Conservation (phyloP, 2,329 filamentous ascomycete species). For the Tolypocladium tropicale region DNA sequence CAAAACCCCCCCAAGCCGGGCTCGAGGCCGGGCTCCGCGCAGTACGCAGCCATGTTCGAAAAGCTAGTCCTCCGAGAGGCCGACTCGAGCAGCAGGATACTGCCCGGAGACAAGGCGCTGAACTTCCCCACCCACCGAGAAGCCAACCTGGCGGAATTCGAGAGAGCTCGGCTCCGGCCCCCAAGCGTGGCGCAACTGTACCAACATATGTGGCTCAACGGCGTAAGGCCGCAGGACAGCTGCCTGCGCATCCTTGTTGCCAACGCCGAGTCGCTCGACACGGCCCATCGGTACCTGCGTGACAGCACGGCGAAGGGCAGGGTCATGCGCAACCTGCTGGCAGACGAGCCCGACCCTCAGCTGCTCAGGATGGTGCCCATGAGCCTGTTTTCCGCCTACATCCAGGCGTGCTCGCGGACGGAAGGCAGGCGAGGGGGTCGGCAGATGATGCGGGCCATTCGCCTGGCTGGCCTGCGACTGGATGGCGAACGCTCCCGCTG, state of each 20-base stretch:
- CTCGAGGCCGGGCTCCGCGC: constrained; percentile 24
- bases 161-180: constrained; percentile 50
- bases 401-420: constrained; percentile 21
- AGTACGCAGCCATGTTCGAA: constrained; percentile 51
- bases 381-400: constrained; percentile 38
- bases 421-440: constrained; percentile 10
- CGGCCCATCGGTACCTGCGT: constrained; percentile 38
- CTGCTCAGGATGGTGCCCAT: constrained; percentile 14
- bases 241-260: constrained; percentile 47
- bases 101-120: constrained; percentile 52
- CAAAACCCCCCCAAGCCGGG: constrained; percentile 23
- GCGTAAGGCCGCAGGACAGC: constrained; percentile 35
- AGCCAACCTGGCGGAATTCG: constrained; percentile 52
- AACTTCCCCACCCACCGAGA: constrained; percentile 25
- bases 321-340: constrained; percentile 9
- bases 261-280: constrained; percentile 35
- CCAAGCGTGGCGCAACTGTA: constrained; percentile 51
- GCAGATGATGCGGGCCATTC: constrained; percentile 20
- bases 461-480: constrained; percentile 16
- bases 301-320: constrained; percentile 23
- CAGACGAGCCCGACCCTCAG: constrained; percentile 12
- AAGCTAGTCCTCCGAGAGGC: constrained; percentile 35
- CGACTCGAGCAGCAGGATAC: constrained; percentile 14
- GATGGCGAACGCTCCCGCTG: constrained; percentile 12
- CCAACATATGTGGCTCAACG: constrained; percentile 40